Percentiles rank a stretch among this genome's conserved stretches.
Conservation (phyloP, 768 basidiomycete genomes). For the Auriscalpium vulgare region DNA sequence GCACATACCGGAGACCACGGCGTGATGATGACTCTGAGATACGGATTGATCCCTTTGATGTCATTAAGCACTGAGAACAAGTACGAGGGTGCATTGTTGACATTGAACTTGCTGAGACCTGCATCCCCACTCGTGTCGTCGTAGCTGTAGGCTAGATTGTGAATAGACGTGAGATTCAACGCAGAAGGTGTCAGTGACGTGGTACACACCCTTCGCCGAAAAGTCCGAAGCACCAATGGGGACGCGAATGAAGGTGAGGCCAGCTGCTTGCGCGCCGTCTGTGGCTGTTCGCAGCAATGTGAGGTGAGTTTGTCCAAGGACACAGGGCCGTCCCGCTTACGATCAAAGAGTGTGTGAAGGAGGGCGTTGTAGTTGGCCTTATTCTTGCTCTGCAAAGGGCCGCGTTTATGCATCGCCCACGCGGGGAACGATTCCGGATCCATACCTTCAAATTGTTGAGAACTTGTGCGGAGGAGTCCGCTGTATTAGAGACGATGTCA, state of each 20-base stretch:
- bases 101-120: constrained; percentile 20
- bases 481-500: constrained; percentile 2
- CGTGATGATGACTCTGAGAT: constrained; percentile 35
- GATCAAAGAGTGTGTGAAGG: constrained; percentile 23
- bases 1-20: constrained; percentile 50
- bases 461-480: constrained; percentile 21
- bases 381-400: constrained; percentile 15
- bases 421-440: not conserved
- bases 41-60: constrained; percentile 19
- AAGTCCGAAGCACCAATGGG: constrained; percentile 28
- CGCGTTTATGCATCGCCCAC: not conserved
- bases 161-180: not conserved
- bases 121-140: constrained; percentile 25
- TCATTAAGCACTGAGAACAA: constrained; percentile 24
- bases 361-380: constrained; percentile 22
- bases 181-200: too few relatives aligned
- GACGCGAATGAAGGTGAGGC: constrained; percentile 24
- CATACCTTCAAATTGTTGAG: constrained; percentile 20
- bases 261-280: constrained; percentile 23
- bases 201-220: constrained; percentile 17
- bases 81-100: constrained; percentile 24
- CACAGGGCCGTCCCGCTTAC: constrained; percentile 6
- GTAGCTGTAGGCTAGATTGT: constrained; percentile 20
- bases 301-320: not conserved
- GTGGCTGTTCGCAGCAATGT: constrained; percentile 9